Conservation (phyloP, 2,329 filamentous ascomycete genomes). For the Fusarium globosum region DNA sequence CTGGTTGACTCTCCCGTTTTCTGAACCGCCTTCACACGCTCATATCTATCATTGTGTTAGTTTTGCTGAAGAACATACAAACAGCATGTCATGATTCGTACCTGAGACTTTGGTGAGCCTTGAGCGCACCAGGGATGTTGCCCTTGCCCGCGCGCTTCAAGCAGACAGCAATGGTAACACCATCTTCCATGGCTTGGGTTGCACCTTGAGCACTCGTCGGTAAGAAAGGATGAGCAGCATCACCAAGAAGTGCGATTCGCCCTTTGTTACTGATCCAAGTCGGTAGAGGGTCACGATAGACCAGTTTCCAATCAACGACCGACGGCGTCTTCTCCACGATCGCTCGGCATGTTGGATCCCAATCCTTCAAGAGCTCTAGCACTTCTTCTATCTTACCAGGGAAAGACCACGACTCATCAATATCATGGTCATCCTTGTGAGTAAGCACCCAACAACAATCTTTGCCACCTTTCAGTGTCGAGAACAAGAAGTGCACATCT, state of each 20-base stretch:
- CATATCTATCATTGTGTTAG: slow-evolving; percentile 10
- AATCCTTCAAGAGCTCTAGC: slow-evolving; percentile 13
- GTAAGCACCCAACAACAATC: slow-evolving; percentile 68
- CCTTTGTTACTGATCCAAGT: slow-evolving; percentile 29
- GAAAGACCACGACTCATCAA: slow-evolving; percentile 37
- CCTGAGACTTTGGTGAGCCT: slow-evolving; percentile 32
- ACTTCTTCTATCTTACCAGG: slow-evolving; percentile 37
- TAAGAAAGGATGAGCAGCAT: slow-evolving; percentile 35
- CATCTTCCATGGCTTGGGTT: slow-evolving; percentile 37
- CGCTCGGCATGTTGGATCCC: slow-evolving; percentile 31
- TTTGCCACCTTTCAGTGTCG: slow-evolving; percentile 58
- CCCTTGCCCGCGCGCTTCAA: slow-evolving; percentile 13
- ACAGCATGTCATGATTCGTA: neutral
- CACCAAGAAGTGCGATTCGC: slow-evolving; percentile 20
- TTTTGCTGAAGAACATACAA: fast-evolving
- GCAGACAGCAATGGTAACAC: slow-evolving; percentile 23
- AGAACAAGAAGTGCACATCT: slow-evolving; percentile 62
- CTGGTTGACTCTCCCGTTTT: slow-evolving; percentile 38
- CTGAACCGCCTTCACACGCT: slow-evolving; percentile 35
- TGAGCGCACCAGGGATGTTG: slow-evolving; percentile 21
- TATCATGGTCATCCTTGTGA: slow-evolving; percentile 49
- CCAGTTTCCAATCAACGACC: slow-evolving; percentile 31
- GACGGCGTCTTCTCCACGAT: slow-evolving; percentile 29
- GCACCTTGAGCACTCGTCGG: slow-evolving; percentile 36
- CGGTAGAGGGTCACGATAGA: slow-evolving; percentile 29